These are phyloP conservation scores for Xylaria sp. DNA, from an alignment of 2,329 filamentous ascomycete genomes.

Conservation along the genomic window DNA sequence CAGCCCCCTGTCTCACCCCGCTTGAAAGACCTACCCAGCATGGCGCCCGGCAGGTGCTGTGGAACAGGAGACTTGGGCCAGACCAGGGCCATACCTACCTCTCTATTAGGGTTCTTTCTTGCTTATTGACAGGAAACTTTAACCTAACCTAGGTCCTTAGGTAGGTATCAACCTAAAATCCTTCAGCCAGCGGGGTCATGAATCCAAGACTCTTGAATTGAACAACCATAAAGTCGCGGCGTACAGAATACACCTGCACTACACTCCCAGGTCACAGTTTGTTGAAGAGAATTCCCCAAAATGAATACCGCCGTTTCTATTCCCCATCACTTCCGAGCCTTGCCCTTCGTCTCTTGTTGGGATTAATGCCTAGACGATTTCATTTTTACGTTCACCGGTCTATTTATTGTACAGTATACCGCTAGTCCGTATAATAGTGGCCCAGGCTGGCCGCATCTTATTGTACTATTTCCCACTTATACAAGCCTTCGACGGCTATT, in stretches of 20 bases:
- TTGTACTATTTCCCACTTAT: slow-evolving; percentile 16
- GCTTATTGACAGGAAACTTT: neutral
- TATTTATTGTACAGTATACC: neutral
- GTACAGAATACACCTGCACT: no score
- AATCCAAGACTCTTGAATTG: neutral
- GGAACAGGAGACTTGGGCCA: neutral
- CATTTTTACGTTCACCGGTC: neutral
- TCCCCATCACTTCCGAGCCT: neutral
- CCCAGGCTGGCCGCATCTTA: neutral
- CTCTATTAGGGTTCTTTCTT: slow-evolving; percentile 8
- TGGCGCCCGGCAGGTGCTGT: neutral
- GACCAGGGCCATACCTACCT: neutral
- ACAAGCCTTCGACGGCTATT: slow-evolving; percentile 20
- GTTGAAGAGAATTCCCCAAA: slow-evolving; percentile 1
- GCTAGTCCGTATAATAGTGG: slow-evolving; percentile 6
- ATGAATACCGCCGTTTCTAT: neutral
- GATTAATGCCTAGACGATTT: slow-evolving; percentile 3
- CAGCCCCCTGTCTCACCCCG: slow-evolving; percentile 20
- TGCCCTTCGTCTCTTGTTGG: neutral
- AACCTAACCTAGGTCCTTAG: neutral
- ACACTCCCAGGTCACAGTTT: neutral
- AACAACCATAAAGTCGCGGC: slow-evolving; percentile 10
- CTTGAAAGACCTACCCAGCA: neutral
- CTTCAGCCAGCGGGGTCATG: slow-evolving; percentile 4
- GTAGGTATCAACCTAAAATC: neutral